Conservation (phyloP, 306 rosid genomes). For the Boehmeria nivea region DNA sequence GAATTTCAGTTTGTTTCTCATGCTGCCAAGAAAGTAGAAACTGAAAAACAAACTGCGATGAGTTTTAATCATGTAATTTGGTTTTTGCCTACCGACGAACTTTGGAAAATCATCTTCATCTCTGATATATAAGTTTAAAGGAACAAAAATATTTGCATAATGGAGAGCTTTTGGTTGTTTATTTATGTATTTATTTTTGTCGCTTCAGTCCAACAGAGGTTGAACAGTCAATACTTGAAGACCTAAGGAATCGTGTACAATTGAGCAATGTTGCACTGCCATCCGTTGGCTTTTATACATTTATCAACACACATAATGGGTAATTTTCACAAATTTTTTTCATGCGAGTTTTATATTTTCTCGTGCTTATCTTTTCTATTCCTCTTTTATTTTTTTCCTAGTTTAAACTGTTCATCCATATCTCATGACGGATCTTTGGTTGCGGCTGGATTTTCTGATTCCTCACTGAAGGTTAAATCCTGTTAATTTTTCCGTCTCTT, state of each 20-base stretch:
- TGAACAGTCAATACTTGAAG: conserved; percentile 92
- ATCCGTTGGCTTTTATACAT: conserved; percentile 89
- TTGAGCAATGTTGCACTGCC: conserved; percentile 83
- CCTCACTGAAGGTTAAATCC: conserved; percentile 64
- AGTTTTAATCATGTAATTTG: too few relatives aligned
- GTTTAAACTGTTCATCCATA: conserved; percentile 90
- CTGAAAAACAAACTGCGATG: too few relatives aligned
- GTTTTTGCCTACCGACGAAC: too few relatives aligned
- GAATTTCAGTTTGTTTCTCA: too few relatives aligned
- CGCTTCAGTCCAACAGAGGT: conserved; percentile 74
- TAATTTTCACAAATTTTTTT: conserved; percentile 27
- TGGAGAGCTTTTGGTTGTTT: conserved; percentile 10
- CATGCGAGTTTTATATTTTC: not conserved
- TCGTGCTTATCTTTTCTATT: conserved; percentile 11
- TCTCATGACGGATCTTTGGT: conserved; percentile 91
- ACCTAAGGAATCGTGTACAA: conserved; percentile 94
- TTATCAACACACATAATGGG: conserved; percentile 83
- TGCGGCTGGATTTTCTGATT: conserved; percentile 97
- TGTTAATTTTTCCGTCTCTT: conserved; percentile 12
- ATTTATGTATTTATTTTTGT: conserved; percentile 25
- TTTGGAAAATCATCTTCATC: too few relatives aligned
- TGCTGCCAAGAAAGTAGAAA: too few relatives aligned
- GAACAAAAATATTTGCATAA: not conserved
- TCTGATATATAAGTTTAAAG: too few relatives aligned
- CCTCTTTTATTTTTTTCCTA: conserved; percentile 23